Conservation (phyloP, 306 rosid genomes). For the Glycine tomentella region DNA sequence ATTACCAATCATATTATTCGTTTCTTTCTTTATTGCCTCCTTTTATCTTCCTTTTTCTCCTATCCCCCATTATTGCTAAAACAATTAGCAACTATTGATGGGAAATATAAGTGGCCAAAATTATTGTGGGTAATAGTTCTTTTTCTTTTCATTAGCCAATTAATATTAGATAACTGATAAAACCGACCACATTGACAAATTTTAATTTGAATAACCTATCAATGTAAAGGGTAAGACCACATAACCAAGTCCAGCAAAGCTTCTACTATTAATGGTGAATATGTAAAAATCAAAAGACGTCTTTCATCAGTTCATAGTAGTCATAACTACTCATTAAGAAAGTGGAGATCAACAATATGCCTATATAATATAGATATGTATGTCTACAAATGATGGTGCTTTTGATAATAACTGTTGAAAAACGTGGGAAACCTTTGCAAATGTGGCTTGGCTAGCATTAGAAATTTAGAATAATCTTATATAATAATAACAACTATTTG, state of each 20-base stretch:
- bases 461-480: background rate
- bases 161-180: background rate
- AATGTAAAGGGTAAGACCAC: background rate
- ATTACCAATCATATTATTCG: constrained; percentile 40
- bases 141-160: background rate
- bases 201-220: background rate
- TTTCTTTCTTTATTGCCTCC: background rate
- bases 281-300: constrained; percentile 26
- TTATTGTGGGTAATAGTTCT: background rate
- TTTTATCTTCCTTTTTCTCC: background rate
- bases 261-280: background rate
- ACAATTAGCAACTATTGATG: constrained; percentile 30
- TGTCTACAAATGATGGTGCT: constrained; percentile 33
- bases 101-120: background rate
- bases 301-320: background rate
- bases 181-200: background rate
- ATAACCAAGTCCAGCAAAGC: constrained; percentile 8
- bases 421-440: background rate
- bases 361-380: constrained; percentile 18
- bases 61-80: background rate
- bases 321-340: constrained; percentile 16
- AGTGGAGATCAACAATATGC: constrained; percentile 36
- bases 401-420: constrained; percentile 6
- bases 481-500: no score
- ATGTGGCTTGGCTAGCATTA: background rate